Evolutionary conservation across 768 basidiomycete genomes (phyloP), one percentile per base, ranked within the genome.

Genomic region (Scleroderma citrinum): DNA sequence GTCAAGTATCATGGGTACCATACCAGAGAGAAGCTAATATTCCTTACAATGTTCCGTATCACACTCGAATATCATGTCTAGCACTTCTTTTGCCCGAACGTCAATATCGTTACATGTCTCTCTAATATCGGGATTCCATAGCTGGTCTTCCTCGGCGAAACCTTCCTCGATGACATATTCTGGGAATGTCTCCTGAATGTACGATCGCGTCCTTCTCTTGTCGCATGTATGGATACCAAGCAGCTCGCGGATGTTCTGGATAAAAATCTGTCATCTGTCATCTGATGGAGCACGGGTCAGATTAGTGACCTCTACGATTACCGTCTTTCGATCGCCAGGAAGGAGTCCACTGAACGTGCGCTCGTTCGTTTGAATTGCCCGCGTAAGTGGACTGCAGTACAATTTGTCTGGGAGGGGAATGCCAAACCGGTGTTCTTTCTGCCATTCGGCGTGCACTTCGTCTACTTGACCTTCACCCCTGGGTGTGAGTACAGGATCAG

Each of bases 221-320:
- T 90, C 87, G 57, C 85, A 87, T 0, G 85, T 87, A 50, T 87
- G 85, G 1, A 77, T 73, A 0, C 85, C 80, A 50, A 78, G 76
- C 51, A 73, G 73, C 62, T 90, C 87, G 29, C 86, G 77, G 42
- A 79, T 76, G 51, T 83, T 75, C 87, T 89, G 20, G 30, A 26
- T 16, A 23, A 10, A 19, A 21, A 20, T 39, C 10, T 17, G 1
- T 7, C 30, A 1, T 39, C n/a, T n/a, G n/a, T 12, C 21, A 6
- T 34, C 2, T 48, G 31, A 57, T 41, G 24, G 3, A 7, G 36
- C 20, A 30, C 48, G 14, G 32, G 40, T 26, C 26, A 23, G 26
- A 23, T 23, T 21, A 19, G n/a, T 52, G 38, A 82, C 86, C 75
- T 87, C 86, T 12, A 83, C 54, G 19, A 87, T 69, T 5, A 73